phyloP scores from a whole-genome alignment of 177 flowering plant genomes.

The Vitis hybrid region DNA sequence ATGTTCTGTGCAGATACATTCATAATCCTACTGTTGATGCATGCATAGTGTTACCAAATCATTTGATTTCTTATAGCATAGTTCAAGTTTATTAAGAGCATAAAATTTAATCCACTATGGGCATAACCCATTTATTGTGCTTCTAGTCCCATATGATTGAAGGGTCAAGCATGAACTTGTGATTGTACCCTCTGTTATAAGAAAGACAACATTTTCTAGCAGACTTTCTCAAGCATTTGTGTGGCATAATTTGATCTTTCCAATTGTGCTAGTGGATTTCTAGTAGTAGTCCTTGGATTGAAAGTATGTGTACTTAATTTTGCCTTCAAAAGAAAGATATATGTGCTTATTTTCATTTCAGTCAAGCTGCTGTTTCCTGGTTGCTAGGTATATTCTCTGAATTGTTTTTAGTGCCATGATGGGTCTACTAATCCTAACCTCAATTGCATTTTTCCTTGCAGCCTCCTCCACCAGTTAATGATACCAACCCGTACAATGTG shows the following conservation, averaged over 20 bases:
- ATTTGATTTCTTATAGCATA: too few species aligned
- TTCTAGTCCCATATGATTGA: too few species aligned
- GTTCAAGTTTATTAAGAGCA: not conserved
- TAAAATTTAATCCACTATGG: not conserved
- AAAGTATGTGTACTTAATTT: not conserved
- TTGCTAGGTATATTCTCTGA: not conserved
- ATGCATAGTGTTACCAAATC: not conserved
- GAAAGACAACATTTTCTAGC: not conserved
- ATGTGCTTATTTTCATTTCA: not conserved
- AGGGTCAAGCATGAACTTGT: not conserved
- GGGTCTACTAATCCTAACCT: conserved; percentile 4
- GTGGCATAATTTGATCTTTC: not conserved
- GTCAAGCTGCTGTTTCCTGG: not conserved
- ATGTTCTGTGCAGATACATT: not conserved
- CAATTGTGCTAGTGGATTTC: not conserved
- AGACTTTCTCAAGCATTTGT: not conserved
- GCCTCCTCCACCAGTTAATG: conserved; percentile 99
- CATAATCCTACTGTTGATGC: not conserved
- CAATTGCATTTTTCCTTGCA: conserved; percentile 29
- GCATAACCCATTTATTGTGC: not conserved
- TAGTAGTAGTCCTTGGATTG: not conserved
- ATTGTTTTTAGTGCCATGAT: conserved; percentile 3
- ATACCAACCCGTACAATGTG: conserved; percentile 97
- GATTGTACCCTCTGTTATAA: not conserved
- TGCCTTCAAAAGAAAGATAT: too few species aligned